phyloP scores from a whole-genome alignment of 176 grass and related monocot genomes.

The Otatea glauca region DNA sequence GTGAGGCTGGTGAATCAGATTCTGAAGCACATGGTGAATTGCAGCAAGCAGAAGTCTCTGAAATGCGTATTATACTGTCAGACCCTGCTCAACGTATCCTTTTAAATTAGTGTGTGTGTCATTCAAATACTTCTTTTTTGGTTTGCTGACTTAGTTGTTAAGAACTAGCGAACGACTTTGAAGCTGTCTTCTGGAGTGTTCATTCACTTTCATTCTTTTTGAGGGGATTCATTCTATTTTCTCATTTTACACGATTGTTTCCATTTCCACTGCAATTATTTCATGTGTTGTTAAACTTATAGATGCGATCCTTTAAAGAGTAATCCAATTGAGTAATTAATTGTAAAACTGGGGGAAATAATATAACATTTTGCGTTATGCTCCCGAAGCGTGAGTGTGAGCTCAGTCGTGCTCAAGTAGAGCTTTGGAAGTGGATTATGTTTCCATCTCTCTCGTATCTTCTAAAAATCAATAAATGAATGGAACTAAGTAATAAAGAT shows the following conservation, averaged over 20 bases:
- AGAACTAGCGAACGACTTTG: not conserved
- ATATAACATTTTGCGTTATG: not conserved
- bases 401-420: not conserved
- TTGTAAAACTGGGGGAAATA: not conserved
- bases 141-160: not conserved
- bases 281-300: not conserved
- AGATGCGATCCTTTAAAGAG: not conserved
- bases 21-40: slow-evolving; percentile 54
- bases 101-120: not conserved
- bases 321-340: not conserved
- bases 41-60: slow-evolving; percentile 65
- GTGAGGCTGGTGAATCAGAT: slow-evolving; percentile 43
- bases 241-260: not conserved
- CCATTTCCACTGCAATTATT: not conserved
- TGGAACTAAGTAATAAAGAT: not conserved
- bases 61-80: slow-evolving; percentile 81
- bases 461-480: not conserved
- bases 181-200: not conserved
- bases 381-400: not conserved
- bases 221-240: not conserved
- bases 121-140: not conserved
- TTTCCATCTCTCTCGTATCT: slow-evolving; percentile 4
- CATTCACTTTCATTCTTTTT: not conserved
- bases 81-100: slow-evolving; percentile 84
- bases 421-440: not conserved